Percentiles rank a stretch among this genome's conserved stretches.
Conservation (phyloP, 1,284 basidiomycete genomes). For the Moesziomyces sp. region DNA sequence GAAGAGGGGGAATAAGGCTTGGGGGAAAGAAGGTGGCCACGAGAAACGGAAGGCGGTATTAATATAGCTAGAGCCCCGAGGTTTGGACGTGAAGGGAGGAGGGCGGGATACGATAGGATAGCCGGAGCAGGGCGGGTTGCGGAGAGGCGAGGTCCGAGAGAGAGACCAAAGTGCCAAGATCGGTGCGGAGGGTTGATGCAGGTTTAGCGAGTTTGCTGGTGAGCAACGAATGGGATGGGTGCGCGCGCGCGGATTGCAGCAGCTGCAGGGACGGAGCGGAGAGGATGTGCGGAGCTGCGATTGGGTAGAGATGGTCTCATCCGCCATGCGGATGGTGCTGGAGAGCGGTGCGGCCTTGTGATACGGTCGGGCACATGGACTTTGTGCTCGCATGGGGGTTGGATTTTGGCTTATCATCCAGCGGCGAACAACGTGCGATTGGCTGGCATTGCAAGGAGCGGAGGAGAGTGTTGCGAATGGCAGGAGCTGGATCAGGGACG, state of each 20-base stretch:
- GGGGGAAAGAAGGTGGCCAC: not conserved
- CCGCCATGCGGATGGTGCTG: slow-evolving; percentile 7
- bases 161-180: not conserved
- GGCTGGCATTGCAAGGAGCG: slow-evolving; percentile 5
- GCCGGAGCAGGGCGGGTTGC: not conserved
- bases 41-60: slow-evolving; percentile 10
- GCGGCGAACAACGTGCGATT: slow-evolving; percentile 3
- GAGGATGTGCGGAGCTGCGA: slow-evolving; percentile 1
- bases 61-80: slow-evolving; percentile 2
- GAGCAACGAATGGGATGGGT: slow-evolving; percentile 9
- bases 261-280: slow-evolving; percentile 20
- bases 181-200: not conserved
- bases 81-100: not conserved
- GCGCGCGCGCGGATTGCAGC: not conserved
- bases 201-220: slow-evolving; percentile 1
- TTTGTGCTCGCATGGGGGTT: not conserved
- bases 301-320: slow-evolving; percentile 41
- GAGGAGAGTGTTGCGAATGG: not conserved
- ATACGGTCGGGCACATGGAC: not conserved
- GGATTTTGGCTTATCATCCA: slow-evolving; percentile 6
- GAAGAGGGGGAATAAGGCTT: not conserved
- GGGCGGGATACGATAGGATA: not conserved
- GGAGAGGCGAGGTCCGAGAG: slow-evolving; percentile 19
- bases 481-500: slow-evolving; percentile 3
- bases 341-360: not conserved